Conservation (phyloP, 2,329 filamentous ascomycete genomes). For the Pestalotiopsis sp. region DNA sequence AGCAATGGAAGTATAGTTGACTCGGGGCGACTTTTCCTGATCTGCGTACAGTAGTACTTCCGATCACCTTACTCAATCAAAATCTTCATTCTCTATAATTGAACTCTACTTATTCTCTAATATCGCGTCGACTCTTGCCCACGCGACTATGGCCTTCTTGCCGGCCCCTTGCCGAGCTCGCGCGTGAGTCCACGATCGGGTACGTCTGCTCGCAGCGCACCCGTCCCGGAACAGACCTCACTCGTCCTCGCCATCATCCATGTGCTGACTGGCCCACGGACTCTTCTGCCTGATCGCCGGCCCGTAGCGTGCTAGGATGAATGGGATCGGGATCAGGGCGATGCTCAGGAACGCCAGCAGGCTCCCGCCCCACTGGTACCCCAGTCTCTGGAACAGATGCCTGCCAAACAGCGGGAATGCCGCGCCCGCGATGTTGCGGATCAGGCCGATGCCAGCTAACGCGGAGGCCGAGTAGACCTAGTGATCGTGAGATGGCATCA, state of each 20-base stretch:
- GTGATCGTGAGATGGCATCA: background rate
- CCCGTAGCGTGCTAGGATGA: slow-evolving; percentile 27
- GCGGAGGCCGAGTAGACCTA: slow-evolving; percentile 41
- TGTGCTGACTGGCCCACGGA: slow-evolving; percentile 27
- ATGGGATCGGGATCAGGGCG: slow-evolving; percentile 34
- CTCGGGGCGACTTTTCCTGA: no score
- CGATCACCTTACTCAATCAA: no score
- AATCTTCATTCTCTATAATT: no score
- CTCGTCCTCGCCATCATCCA: slow-evolving; percentile 16
- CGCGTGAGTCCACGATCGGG: background rate
- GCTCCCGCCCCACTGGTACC: slow-evolving; percentile 37
- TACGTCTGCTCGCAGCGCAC: background rate
- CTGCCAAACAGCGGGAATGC: slow-evolving; percentile 39
- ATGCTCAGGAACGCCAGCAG: slow-evolving; percentile 36
- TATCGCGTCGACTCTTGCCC: no score
- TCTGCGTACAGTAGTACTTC: no score
- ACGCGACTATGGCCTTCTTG: no score
- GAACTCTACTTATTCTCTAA: no score
- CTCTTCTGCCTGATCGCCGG: slow-evolving; percentile 25
- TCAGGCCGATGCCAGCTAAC: slow-evolving; percentile 40
- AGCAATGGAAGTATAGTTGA: no score
- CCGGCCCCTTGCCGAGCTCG: no score
- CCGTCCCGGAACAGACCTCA: background rate
- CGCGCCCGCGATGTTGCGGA: slow-evolving; percentile 39
- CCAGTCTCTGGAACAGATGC: slow-evolving; percentile 34